Conservation (phyloP, 345 rosid genomes). For the Salix dunnii region DNA sequence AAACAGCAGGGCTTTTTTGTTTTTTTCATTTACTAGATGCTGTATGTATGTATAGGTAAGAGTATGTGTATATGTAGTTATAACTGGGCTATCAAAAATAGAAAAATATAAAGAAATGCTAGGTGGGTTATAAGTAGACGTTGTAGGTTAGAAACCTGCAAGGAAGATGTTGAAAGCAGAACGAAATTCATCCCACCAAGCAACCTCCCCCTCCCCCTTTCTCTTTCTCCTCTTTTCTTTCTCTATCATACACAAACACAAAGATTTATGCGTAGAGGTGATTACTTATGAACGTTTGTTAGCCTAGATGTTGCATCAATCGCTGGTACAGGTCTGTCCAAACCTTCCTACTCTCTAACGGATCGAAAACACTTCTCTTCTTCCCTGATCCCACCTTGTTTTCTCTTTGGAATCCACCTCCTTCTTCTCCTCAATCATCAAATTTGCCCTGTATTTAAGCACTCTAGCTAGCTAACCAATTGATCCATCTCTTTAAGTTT, state of each 20-base stretch:
- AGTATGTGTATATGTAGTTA: not conserved
- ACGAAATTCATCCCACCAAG: slow-evolving; percentile 62
- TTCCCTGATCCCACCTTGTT: not conserved
- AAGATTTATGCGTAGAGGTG: slow-evolving; percentile 10
- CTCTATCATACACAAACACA: not conserved
- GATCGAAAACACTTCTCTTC: slow-evolving; percentile 19
- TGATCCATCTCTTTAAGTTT: slow-evolving; percentile 21
- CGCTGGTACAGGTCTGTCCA: slow-evolving; percentile 45
- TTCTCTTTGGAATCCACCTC: not conserved
- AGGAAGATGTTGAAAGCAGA: slow-evolving; percentile 76
- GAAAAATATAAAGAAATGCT: not conserved
- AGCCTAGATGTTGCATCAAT: slow-evolving; percentile 72
- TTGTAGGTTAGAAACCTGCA: slow-evolving; percentile 55
- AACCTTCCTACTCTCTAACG: slow-evolving; percentile 58
- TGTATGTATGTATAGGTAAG: not conserved
- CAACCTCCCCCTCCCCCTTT: slow-evolving; percentile 51
- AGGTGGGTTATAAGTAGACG: slow-evolving; percentile 68
- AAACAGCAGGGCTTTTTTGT: not conserved
- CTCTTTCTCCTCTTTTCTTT: not conserved
- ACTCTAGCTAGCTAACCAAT: not conserved
- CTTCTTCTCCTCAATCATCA: not conserved
- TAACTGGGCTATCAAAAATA: not conserved
- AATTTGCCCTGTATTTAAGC: not conserved
- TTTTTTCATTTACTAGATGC: not conserved
- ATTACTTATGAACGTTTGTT: slow-evolving; percentile 60